Conservation (phyloP, 129 eudicot genomes). For the Dittrichia graveolens region DNA sequence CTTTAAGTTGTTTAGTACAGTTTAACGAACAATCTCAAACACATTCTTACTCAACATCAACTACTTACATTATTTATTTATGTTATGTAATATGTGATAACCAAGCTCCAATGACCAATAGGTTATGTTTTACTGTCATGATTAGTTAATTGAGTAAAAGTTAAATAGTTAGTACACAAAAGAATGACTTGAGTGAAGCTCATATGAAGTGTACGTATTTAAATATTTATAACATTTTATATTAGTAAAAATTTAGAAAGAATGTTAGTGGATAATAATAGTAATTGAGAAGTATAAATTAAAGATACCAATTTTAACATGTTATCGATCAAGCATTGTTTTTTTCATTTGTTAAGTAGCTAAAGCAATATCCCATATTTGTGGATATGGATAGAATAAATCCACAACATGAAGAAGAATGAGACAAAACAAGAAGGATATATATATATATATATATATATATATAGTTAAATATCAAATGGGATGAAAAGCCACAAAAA, state of each 20-base stretch:
- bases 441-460: no score
- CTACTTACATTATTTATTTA: no score
- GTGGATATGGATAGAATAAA: not conserved
- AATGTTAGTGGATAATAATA: not conserved
- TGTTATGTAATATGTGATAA: no score
- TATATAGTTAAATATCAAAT: not conserved
- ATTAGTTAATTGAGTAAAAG: no score
- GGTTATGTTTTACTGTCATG: no score
- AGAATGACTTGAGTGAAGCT: not conserved
- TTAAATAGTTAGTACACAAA: not conserved
- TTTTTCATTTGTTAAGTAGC: no score
- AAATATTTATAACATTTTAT: not conserved
- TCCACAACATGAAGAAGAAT: slow-evolving; percentile 16
- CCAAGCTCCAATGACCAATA: no score
- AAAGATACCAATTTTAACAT: not conserved
- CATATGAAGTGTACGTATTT: not conserved
- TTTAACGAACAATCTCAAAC: no score
- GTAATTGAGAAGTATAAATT: not conserved
- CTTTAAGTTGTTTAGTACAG: no score
- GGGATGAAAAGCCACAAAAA: slow-evolving; percentile 20
- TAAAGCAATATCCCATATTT: not conserved
- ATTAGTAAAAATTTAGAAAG: not conserved
- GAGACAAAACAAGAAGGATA: slow-evolving; percentile 18
- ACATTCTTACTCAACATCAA: no score
- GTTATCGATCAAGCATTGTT: not conserved